Base-by-base conservation (phyloP, 2,329 filamentous ascomycete genomes). In the Colletotrichum kahawae region DNA sequence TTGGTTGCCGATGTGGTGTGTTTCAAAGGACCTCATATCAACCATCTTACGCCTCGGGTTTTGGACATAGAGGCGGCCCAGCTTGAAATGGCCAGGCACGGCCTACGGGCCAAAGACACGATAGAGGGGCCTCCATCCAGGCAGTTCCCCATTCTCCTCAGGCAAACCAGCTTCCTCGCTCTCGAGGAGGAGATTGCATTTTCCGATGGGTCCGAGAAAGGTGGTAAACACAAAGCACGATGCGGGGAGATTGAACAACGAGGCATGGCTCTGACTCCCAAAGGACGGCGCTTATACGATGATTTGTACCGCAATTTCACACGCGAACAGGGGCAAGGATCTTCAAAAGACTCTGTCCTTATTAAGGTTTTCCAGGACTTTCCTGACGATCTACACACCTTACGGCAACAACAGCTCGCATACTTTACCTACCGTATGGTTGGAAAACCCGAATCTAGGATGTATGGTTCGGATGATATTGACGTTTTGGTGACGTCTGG, bases 201-300 rank as follows among this genome's bases (percentile, higher is more conserved):
- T 72, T 77, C 71, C 2, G 78, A 80, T 16, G 43, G 76, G 1
- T 59, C 77, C 8, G 70, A 77, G 21, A 21, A 13, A 9, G 67
- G 78, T 4, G 86, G 86, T 3, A 84, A 80, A 0, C 88, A 90
- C 66, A 87, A 82, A 6, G 88, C 88, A 3, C 82, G 88, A 0
- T 90, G 90, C 54, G 88, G 88, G 1, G 88, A 90, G 77, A 85
- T 90, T 7, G 88, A 90, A 76, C 85, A 90, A 77, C 83, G 88
- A 4, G 88, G 89, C 0, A 86, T 85, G 5, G 88, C 88, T 0
- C 80, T 90, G 12, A 90, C 88, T 0, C 80, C 78, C 0, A 80
- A 83, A 7, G 88, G 88, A 0, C 81, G 88, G 1, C 76, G 78
- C 5, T 74, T 89, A 1, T 90, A 90, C 54, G 88, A 90, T 72